phyloP scores from a whole-genome alignment of 75 land plant species.

The Gnetum montanum region DNA sequence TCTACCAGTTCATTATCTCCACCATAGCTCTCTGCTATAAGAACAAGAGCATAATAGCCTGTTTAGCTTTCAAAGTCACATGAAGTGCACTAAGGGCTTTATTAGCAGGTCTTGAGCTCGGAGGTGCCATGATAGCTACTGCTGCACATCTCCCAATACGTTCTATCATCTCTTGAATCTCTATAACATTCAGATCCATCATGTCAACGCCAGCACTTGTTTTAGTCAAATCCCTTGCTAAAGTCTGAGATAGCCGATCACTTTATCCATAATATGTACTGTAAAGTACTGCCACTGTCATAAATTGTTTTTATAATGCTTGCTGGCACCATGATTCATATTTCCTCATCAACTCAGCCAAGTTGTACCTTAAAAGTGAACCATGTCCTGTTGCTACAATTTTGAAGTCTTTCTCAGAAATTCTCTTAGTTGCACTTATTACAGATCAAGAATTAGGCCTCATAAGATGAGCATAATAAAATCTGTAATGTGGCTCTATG shows the following conservation, averaged over 20 bases:
- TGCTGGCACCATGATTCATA: constrained; percentile 39
- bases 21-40: constrained; percentile 47
- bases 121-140: constrained; percentile 36
- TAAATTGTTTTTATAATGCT: constrained; percentile 34
- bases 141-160: constrained; percentile 23
- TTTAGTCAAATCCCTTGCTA: constrained; percentile 39
- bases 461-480: constrained; percentile 41
- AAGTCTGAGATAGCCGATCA: constrained; percentile 36
- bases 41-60: constrained; percentile 22
- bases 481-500: constrained; percentile 37
- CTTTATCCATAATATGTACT: constrained; percentile 38
- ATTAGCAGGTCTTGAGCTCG: constrained; percentile 30
- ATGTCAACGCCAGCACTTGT: constrained; percentile 29
- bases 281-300: constrained; percentile 34
- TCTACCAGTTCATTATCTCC: constrained; percentile 45
- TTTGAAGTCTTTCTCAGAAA: constrained; percentile 19
- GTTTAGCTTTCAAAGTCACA: constrained; percentile 23
- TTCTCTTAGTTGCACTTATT: constrained; percentile 21
- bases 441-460: constrained; percentile 35
- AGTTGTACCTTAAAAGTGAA: constrained; percentile 25
- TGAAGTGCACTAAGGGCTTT: constrained; percentile 20
- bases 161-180: constrained; percentile 30
- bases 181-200: constrained; percentile 29
- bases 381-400: constrained; percentile 33
- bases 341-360: constrained; percentile 26